Evolutionary conservation across 371 early-diverging fungal genomes (phyloP), one percentile per base, ranked within the genome.

Genomic region (Rhizopus stolonifer): DNA sequence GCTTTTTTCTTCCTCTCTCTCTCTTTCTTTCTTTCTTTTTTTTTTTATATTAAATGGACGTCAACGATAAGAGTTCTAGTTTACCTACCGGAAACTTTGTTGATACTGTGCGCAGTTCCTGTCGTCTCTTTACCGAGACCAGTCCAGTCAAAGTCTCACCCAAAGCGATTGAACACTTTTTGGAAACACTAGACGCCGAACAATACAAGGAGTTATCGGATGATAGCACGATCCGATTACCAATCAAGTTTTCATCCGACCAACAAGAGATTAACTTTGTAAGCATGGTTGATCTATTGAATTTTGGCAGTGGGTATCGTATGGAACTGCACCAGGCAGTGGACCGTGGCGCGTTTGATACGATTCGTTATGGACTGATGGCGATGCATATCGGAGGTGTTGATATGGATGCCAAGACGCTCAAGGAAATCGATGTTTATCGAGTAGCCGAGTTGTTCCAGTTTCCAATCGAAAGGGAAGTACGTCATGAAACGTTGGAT

Each of bases 301-400:
- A 81, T 58, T 83, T 87, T 51, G 89, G 89, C 23, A 80, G 81
- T 40, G 89, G 89, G 34, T 86, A 79, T 61, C 77, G 88, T 24
- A 60, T 72, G 45, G 82, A 82, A 29, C 82, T 92, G 21, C 83
- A 86, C 58, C 73, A 74, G 19, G 71, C 74, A 9, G 64, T 72
- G 13, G 87, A 68, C 25, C 38, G 7, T 14, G 74, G 74, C 32
- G 88, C 87, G 0, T 88, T 86, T 40, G 85, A 91, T 55, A 85
- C 87, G 0, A 87, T 92, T 23, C 75, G 84, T 25, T 90, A 87
- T 69, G 93, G 93, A n/a, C 76, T 81, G 59, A 89, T 93, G 84
- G 84, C 88, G 33, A 74, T 92, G 56, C 89, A 91, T 54, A 89
- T 93, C 36, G 75, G 83, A 39, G 74, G 73, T 13, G 64, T 72